Conservation (phyloP, 2,329 filamentous ascomycete species). For the Alternaria angustiovoidea region DNA sequence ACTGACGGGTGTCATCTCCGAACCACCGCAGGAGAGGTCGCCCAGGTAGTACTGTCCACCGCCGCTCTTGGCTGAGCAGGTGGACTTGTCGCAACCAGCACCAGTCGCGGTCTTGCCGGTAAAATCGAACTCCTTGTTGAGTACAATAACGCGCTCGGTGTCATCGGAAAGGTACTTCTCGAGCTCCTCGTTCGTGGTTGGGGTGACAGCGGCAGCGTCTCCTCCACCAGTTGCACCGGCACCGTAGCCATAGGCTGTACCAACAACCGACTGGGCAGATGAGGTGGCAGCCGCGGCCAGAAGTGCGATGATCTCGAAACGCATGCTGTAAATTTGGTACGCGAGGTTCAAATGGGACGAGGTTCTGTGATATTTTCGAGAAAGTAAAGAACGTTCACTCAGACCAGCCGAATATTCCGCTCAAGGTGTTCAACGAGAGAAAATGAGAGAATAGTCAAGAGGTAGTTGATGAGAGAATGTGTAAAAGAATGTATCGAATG, state of each 20-base stretch:
- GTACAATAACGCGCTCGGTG: conserved; percentile 29
- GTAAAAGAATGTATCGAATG: conserved; percentile 8
- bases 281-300: conserved; percentile 25
- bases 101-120: conserved; percentile 30
- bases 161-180: conserved; percentile 31
- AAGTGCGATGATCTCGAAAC: conserved; percentile 27
- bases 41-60: conserved; percentile 35
- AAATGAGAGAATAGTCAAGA: conserved; percentile 16
- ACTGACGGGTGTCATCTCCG: conserved; percentile 29
- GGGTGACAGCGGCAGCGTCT: conserved; percentile 30
- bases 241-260: conserved; percentile 37
- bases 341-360: not conserved
- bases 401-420: conserved; percentile 34
- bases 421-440: conserved; percentile 27
- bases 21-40: conserved; percentile 28
- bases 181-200: conserved; percentile 33
- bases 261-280: conserved; percentile 34
- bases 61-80: conserved; percentile 19
- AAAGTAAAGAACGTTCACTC: conserved; percentile 26
- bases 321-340: conserved; percentile 18
- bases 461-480: not conserved
- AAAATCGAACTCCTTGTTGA: conserved; percentile 37
- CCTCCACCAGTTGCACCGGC: conserved; percentile 35
- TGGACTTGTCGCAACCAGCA: conserved; percentile 31
- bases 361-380: not conserved